Conservation (phyloP, 2,329 filamentous ascomycete genomes). For the Stemphylium vesicarium region DNA sequence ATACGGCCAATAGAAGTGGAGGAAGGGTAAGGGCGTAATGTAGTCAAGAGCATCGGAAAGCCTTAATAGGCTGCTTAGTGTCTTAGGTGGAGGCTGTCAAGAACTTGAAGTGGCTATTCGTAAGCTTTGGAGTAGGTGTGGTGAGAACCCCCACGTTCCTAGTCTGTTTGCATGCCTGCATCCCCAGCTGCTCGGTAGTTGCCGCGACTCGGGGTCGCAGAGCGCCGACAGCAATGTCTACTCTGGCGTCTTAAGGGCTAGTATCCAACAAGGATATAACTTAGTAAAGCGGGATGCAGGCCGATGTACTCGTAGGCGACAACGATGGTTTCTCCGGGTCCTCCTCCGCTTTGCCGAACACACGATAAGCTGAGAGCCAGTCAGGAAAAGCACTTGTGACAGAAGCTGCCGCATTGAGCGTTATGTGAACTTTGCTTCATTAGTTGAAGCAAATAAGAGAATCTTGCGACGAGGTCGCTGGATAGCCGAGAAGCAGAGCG, state of each 20-base stretch:
- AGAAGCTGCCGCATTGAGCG: not conserved
- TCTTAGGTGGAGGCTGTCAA: not conserved
- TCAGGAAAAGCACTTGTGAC: not conserved
- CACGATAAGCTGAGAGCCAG: conserved; percentile 8
- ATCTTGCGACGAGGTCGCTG: not conserved
- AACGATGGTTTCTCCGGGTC: conserved; percentile 15
- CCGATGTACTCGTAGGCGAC: conserved; percentile 5
- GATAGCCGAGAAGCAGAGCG: not conserved
- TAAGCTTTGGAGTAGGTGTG: conserved; percentile 1
- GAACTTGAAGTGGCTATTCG: not conserved
- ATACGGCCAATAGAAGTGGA: not conserved
- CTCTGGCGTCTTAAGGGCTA: not conserved
- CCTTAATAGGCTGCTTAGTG: conserved; percentile 4
- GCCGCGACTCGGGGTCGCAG: not conserved
- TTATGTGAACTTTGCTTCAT: not conserved
- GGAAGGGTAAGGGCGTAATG: not conserved
- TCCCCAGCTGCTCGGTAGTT: not conserved
- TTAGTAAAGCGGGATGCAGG: not conserved
- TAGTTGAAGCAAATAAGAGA: not conserved
- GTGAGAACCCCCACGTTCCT: conserved; percentile 9
- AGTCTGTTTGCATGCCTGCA: conserved; percentile 1
- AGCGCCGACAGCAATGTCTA: conserved; percentile 3
- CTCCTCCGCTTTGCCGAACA: conserved; percentile 20
- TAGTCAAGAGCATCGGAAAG: not conserved
- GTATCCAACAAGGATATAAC: conserved; percentile 4